Base-by-base conservation (phyloP, 176 grass and related monocot genomes). In the Dendrocalamus sinicus region DNA sequence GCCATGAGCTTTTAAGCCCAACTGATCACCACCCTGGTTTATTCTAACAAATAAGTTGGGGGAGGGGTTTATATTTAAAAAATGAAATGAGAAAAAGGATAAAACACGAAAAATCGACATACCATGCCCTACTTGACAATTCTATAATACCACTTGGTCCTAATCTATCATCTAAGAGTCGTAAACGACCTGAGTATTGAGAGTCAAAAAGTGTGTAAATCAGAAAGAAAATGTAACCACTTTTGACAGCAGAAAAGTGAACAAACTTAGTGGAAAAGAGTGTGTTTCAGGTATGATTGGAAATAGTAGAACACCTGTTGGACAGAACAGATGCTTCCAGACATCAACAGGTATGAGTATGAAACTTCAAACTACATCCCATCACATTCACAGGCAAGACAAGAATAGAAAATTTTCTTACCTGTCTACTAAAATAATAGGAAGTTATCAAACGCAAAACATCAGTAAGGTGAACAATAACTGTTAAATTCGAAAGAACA, bases 241-340 rank as follows among this genome's bases (percentile, higher is more conserved):
- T 80, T 76, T 84, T 53, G 89, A 62, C 75, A 47, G 46, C 14
- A 20, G 64, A 78, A 86, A 86, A 83, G 73, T 22, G 9, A 71
- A 40, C 14, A 15, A 64, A 41, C 43, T 72, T 58, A 75, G 59
- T 50, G 52, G 32, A 70, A 86, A 81, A 47, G 46, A 44, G 30
- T 8, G 70, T 20, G 50, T 68, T 67, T 74, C 76, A 80, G 87
- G 77, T 85, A 80, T 70, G 76, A 63, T 86, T 1, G 82, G 61
- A 53, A 39, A 46, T 73, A 5, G 2, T 63, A 40, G 7, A 48
- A 63, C 0, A 70, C 8, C 32, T 76, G 76, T 68, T 70, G 71
- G 62, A 61, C 83, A 60, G 52, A 72, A 35, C 24, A 81, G 30
- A 81, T 81, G 63, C 78, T 82, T 62, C 78, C 79, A 68, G 72